Base-by-base conservation (phyloP, 2,329 filamentous ascomycete species). In the Aspergillus ochraceus region DNA sequence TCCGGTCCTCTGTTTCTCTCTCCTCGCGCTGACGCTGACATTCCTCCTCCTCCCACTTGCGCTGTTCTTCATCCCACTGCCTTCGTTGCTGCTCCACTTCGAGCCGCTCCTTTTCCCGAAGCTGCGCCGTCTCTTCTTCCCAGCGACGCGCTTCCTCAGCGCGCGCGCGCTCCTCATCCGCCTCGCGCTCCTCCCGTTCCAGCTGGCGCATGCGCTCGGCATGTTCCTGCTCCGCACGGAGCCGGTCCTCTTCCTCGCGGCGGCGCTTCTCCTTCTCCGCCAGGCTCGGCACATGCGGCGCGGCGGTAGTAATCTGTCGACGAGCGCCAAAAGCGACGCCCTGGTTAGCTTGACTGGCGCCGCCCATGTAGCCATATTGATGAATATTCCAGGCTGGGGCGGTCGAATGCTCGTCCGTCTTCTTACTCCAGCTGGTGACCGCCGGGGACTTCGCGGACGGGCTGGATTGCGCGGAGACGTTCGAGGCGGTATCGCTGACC, bases 341-440 rank as follows among this genome's bases (percentile, higher is more conserved):
- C 62, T 97, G 87, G 69, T 96, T 98, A 3, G 92, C 94, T 75
- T 99, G 95, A 70, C 91, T 97, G 26, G 95, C 95, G 52, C 95
- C 95, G 59, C 95, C 95, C 90, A 98, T 95, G 77, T 97, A 99
- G 8, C 95, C 93, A 73, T 99, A 99, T 74, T 99, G 95, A 59
- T 93, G 90, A 68, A 98, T 98, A 73, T 98, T 99, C 95, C 95
- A 99, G 1, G 95, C 95, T 0, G 95, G 95, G 26, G 88, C 84
- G 1, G 93, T 97, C 49, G 83, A 84, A 17, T 86, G 86, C 75
- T 97, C 90, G 67, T 97, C 91, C 57, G 86, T 84, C 75, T 85
- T 91, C 74, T 87, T 96, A 76, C 91, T 96, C 95, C 95, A 98
- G 76, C 88, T 96, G 72, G 90, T 97, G 62, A 94, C 86, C 1